Percentiles rank a stretch among this genome's conserved stretches.
These are phyloP conservation scores for Pichia norvegensis DNA, from an alignment of 1,139 yeast genomes.

Conservation along the genomic window DNA sequence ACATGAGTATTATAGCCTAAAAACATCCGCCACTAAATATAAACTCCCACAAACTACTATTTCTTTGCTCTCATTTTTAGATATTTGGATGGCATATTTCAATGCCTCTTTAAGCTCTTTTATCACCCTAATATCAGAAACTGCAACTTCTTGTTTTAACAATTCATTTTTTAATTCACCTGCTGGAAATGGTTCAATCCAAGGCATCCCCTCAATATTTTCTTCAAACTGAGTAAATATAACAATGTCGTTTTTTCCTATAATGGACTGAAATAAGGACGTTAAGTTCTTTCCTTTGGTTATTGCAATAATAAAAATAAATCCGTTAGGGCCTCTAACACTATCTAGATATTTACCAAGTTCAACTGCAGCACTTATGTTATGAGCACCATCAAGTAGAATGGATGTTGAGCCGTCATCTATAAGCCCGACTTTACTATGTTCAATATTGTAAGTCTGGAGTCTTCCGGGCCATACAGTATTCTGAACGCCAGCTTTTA, in stretches of 20 bases:
- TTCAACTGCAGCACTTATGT: slow-evolving; percentile 72
- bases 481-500: slow-evolving; percentile 43
- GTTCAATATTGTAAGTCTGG: slow-evolving; percentile 33
- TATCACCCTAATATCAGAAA: slow-evolving; percentile 21
- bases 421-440: not conserved
- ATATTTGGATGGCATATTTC: slow-evolving; percentile 15
- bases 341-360: slow-evolving; percentile 40
- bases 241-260: slow-evolving; percentile 45
- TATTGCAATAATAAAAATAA: slow-evolving; percentile 64
- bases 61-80: slow-evolving; percentile 11
- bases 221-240: slow-evolving; percentile 53
- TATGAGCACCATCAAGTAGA: slow-evolving; percentile 85
- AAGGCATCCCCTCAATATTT: slow-evolving; percentile 82
- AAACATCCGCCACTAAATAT: slow-evolving; percentile 64
- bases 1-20: slow-evolving; percentile 30
- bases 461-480: slow-evolving; percentile 61
- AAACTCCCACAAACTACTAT: slow-evolving; percentile 68
- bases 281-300: slow-evolving; percentile 63
- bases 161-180: slow-evolving; percentile 1
- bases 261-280: slow-evolving; percentile 44
- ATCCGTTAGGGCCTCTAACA: slow-evolving; percentile 27
- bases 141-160: slow-evolving; percentile 32
- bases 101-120: slow-evolving; percentile 19
- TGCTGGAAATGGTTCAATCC: slow-evolving; percentile 41
- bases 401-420: not conserved